These are phyloP conservation scores for Gossypium schwendimanii DNA, from an alignment of 441 rosid species.

Conservation along the genomic window DNA sequence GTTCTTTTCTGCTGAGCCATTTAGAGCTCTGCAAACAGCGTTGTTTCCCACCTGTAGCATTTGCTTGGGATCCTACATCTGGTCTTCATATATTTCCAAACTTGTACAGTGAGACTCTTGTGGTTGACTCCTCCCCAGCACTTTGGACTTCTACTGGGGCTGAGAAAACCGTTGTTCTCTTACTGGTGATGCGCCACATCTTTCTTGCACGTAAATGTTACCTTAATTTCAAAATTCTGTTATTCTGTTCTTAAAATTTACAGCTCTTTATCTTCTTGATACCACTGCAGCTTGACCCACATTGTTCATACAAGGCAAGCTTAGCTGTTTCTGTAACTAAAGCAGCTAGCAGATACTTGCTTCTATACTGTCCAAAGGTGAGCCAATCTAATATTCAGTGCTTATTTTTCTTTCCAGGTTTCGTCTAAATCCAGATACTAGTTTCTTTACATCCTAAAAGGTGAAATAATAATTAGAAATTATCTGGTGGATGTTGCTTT, in stretches of 20 bases:
- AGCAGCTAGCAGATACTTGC: constrained; percentile 71
- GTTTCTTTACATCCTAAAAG: background rate
- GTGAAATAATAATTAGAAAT: background rate
- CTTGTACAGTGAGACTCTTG: constrained; percentile 52
- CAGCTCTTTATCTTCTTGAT: constrained; percentile 11
- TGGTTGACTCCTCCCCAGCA: constrained; percentile 78
- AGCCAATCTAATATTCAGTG: constrained; percentile 8
- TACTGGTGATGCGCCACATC: constrained; percentile 46
- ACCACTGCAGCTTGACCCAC: constrained; percentile 86
- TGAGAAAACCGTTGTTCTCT: constrained; percentile 61
- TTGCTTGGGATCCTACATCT: constrained; percentile 89
- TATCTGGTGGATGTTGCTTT: background rate
- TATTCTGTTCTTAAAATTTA: background rate
- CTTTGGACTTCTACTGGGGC: constrained; percentile 62
- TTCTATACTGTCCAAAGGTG: constrained; percentile 74
- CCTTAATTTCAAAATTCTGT: background rate
- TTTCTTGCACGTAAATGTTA: constrained; percentile 7
- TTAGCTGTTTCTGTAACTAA: constrained; percentile 58
- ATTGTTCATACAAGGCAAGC: constrained; percentile 71
- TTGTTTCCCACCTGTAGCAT: constrained; percentile 93
- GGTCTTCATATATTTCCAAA: constrained; percentile 77
- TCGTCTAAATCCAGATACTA: background rate
- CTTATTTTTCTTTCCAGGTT: background rate
- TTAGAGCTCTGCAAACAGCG: constrained; percentile 89
- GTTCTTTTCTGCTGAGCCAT: constrained; percentile 16